A percentile compares a stretch with the other conserved stretches of the same genome.
Evolutionary conservation across 805 yeast genomes (phyloP).

Genomic region (Zygosaccharomyces gambellarensis): DNA sequence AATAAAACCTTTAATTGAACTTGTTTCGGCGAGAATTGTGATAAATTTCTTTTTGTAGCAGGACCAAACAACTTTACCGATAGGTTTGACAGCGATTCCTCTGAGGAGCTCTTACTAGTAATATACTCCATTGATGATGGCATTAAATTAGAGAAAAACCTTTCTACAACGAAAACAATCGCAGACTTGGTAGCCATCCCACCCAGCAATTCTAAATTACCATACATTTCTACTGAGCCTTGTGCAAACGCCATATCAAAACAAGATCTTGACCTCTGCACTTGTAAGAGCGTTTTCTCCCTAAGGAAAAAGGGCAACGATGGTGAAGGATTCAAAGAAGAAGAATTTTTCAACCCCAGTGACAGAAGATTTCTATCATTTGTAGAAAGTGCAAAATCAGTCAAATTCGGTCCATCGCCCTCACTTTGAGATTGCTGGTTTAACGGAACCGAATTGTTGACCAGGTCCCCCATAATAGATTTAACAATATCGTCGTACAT

Average conservation of each 20-base stretch:
- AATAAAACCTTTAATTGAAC: conserved; percentile 47
- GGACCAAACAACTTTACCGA: conserved; percentile 26
- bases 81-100: conserved; percentile 34
- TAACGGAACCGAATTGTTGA: conserved; percentile 21
- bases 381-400: conserved; percentile 30
- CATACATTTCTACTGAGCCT: conserved; percentile 28
- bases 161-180: conserved; percentile 57
- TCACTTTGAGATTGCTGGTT: conserved; percentile 24
- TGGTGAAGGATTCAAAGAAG: conserved; percentile 14
- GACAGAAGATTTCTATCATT: conserved; percentile 24
- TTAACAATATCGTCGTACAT: conserved; percentile 27
- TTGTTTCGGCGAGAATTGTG: conserved; percentile 40
- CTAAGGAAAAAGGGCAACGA: conserved; percentile 24
- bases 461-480: conserved; percentile 24
- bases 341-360: conserved; percentile 15
- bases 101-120: conserved; percentile 41
- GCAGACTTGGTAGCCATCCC: conserved; percentile 50
- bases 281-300: conserved; percentile 41
- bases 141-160: conserved; percentile 51
- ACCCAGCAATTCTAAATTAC: conserved; percentile 56
- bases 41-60: conserved; percentile 33
- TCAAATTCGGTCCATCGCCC: conserved; percentile 19
- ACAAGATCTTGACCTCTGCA: conserved; percentile 63
- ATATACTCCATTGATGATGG: conserved; percentile 52
- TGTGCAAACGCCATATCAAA: conserved; percentile 38